Percentiles rank a stretch among this genome's conserved stretches.
Conservation (phyloP, 495 filamentous ascomycete genomes). For the Oidiodendron maius region DNA sequence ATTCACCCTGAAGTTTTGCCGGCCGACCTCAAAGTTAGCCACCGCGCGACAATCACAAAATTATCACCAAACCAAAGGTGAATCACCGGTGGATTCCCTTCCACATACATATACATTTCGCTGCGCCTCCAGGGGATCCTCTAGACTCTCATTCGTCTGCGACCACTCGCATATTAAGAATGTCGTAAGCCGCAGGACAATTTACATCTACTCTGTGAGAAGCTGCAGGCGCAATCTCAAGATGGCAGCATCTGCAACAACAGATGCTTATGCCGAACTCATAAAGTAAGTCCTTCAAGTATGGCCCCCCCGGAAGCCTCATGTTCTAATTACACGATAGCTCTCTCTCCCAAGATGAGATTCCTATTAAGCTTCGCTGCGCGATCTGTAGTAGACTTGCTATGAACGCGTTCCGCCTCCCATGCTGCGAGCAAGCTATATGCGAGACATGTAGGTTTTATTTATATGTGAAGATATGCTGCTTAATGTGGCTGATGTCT, state of each 20-base stretch:
- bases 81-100: conserved; percentile 6
- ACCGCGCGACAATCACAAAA: background rate
- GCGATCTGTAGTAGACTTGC: conserved; percentile 87
- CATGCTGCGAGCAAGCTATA: conserved; percentile 93
- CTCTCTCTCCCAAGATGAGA: conserved; percentile 73
- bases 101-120: background rate
- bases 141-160: background rate
- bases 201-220: background rate
- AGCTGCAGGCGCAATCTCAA: background rate
- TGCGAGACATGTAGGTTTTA: conserved; percentile 75
- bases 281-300: conserved; percentile 31
- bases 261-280: conserved; percentile 36
- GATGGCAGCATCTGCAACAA: conserved; percentile 26
- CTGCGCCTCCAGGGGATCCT: no score
- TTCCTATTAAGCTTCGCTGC: conserved; percentile 92
- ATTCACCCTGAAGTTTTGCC: background rate
- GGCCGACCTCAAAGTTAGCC: background rate
- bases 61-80: conserved; percentile 7
- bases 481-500: background rate
- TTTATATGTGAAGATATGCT: background rate
- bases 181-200: background rate
- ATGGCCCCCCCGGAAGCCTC: no score
- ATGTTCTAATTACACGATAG: conserved; percentile 38
- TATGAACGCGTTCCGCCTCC: conserved; percentile 83
- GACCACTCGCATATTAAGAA: background rate